Base-by-base conservation (phyloP, 805 yeast genomes). In the Metschnikowia lochheadii region DNA sequence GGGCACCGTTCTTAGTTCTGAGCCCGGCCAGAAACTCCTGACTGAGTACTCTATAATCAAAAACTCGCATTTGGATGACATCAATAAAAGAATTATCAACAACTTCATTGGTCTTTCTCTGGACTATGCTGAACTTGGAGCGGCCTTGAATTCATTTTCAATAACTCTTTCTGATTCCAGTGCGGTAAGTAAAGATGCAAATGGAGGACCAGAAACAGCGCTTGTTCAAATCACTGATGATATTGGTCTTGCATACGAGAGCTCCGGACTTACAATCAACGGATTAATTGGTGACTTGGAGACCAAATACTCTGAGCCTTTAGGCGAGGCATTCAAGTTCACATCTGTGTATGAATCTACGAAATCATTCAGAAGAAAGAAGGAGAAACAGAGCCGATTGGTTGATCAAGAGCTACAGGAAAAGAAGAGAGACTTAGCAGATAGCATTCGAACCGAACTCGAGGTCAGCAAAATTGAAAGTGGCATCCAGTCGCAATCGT, bases 221-320 rank as follows among this genome's bases (percentile, higher is more conserved):
- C 51, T 71, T 17, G 67, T 67, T 52, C 50, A 69, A 10, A 58
- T 73, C 1, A 63, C 89, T 53, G 98, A 94, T 63, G 82, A 83
- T 54, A 80, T 89, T 29, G 97, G 98, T 1, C 90, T 87, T 61
- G 85, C 90, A 1, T 83, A 88, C 55, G 98, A 94, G 65, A 79
- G 84, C 37, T 81, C 79, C 42, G 76, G 74, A 61, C 63, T 81
- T 54, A 63, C 82, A n/a, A 69, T 82, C 54, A 72, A 82, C 58
- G 63, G 77, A 1, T 71, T 85, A 10, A 78, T 82, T 4, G 66
- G 73, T 11, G 78, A 78, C 35, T 65, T 85, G 45, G 81, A 80
- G 46, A 76, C 81, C 1, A 80, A 81, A 49, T 84, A 83, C 58
- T 76, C 81, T 6, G 89, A 84, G 61, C 89, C 89, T 3, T 66